These are phyloP conservation scores for Cryphonectria japonica DNA, from an alignment of 2,329 filamentous ascomycete genomes.

Conservation along the genomic window DNA sequence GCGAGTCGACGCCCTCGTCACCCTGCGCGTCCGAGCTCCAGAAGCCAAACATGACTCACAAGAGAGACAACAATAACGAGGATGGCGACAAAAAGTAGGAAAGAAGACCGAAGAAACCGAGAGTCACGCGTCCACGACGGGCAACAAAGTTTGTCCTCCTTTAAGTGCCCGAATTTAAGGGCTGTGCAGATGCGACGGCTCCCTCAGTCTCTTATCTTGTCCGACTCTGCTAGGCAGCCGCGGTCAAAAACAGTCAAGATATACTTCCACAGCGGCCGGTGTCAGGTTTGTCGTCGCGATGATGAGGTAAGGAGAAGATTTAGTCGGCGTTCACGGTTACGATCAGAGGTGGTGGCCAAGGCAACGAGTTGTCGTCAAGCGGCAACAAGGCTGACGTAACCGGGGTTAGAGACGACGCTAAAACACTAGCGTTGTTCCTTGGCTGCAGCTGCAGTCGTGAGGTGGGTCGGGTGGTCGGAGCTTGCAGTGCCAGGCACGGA, in stretches of 20 bases:
- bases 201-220: neutral
- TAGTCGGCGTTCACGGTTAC: conserved; percentile 8
- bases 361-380: conserved; percentile 22
- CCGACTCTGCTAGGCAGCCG: conserved; percentile 2
- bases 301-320: conserved; percentile 18
- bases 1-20: conserved; percentile 55
- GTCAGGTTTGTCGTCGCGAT: conserved; percentile 8
- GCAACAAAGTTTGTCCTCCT: neutral
- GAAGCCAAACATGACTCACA: conserved; percentile 60
- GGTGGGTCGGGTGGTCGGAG: conserved; percentile 33
- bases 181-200: neutral
- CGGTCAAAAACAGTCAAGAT: conserved; percentile 26
- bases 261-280: conserved; percentile 8
- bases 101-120: conserved; percentile 7
- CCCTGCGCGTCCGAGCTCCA: conserved; percentile 62
- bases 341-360: conserved; percentile 16
- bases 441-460: conserved; percentile 28
- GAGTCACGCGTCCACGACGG: neutral
- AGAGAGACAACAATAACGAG: conserved; percentile 35
- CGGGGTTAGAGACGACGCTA: conserved; percentile 26
- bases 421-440: conserved; percentile 25
- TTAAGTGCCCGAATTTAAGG: neutral
- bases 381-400: conserved; percentile 39
- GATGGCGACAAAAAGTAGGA: conserved; percentile 37
- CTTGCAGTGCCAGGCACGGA: conserved; percentile 18